Percentiles rank a stretch among this genome's conserved stretches.
phyloP scores from a whole-genome alignment of 805 yeast species.

The Cyberlindnera mississippiensis region DNA sequence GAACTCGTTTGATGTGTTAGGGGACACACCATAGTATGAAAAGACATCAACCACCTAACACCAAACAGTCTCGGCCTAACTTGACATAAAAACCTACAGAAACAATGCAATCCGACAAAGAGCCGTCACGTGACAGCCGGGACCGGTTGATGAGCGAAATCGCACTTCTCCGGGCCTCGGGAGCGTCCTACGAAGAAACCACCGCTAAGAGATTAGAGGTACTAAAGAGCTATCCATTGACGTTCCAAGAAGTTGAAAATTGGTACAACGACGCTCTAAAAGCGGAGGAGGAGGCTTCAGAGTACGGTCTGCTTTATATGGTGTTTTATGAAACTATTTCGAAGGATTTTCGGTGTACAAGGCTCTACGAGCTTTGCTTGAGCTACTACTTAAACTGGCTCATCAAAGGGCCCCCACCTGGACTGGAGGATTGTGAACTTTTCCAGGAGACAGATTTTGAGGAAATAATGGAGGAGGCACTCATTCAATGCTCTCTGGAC shows the following conservation, averaged over 20 bases:
- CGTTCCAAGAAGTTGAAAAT: slow-evolving; percentile 2
- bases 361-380: slow-evolving; percentile 6
- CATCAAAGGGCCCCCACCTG: slow-evolving; percentile 2
- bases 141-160: background rate
- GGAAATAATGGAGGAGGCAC: background rate
- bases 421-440: slow-evolving; percentile 1
- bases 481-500: background rate
- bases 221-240: slow-evolving; percentile 5
- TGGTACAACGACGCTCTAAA: slow-evolving; percentile 8
- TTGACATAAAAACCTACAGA: background rate
- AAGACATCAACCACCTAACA: background rate
- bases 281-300: background rate
- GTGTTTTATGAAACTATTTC: background rate
- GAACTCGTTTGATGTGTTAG: background rate
- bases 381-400: slow-evolving; percentile 4
- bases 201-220: slow-evolving; percentile 3
- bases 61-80: background rate
- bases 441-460: slow-evolving; percentile 3
- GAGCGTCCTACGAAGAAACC: slow-evolving; percentile 3
- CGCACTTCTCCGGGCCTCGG: background rate
- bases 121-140: background rate
- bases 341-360: background rate
- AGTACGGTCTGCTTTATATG: slow-evolving; percentile 1
- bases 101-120: background rate
- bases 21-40: no score